Evolutionary conservation across 495 filamentous ascomycete species (phyloP).

Genomic region (Neurospora sp.): DNA sequence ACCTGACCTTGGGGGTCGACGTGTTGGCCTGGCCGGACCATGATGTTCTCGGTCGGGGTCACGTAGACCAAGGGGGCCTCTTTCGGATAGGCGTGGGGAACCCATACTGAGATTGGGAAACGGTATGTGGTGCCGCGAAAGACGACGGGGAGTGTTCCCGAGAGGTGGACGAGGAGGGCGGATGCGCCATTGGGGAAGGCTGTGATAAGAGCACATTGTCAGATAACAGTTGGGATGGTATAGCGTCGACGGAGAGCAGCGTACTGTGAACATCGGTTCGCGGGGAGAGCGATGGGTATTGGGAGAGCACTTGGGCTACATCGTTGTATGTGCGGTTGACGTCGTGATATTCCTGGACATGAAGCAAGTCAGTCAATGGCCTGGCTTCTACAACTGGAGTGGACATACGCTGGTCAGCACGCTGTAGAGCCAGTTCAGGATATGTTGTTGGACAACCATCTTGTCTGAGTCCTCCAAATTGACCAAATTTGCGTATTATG

Average conservation of each 20-base stretch:
- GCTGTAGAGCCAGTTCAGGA: slow-evolving; percentile 91
- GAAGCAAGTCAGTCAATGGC: slow-evolving; percentile 6
- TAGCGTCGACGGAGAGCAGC: slow-evolving; percentile 7
- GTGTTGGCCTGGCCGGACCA: slow-evolving; percentile 83
- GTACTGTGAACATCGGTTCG: slow-evolving; percentile 94
- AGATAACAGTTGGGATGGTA: neutral
- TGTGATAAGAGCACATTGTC: slow-evolving; percentile 23
- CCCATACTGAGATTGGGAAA: slow-evolving; percentile 88
- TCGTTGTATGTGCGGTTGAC: slow-evolving; percentile 88
- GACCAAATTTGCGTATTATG: neutral
- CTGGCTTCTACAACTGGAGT: neutral
- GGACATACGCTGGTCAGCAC: slow-evolving; percentile 63
- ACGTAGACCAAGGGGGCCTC: slow-evolving; percentile 82
- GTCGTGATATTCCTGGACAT: slow-evolving; percentile 76
- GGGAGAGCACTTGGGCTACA: slow-evolving; percentile 68
- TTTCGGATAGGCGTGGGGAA: slow-evolving; percentile 85
- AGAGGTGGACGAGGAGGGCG: slow-evolving; percentile 76
- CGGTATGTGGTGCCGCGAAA: slow-evolving; percentile 87
- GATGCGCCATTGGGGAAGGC: slow-evolving; percentile 84
- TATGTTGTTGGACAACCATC: slow-evolving; percentile 75
- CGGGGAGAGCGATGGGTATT: slow-evolving; percentile 77
- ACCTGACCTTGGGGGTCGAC: slow-evolving; percentile 89
- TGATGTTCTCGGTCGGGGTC: slow-evolving; percentile 78
- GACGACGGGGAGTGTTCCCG: slow-evolving; percentile 73
- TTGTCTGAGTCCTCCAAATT: slow-evolving; percentile 24